A percentile compares a stretch with the other conserved stretches of the same genome.
Evolutionary conservation across 2,329 filamentous ascomycete genomes (phyloP).

Genomic region (Emmonsia crescens): DNA sequence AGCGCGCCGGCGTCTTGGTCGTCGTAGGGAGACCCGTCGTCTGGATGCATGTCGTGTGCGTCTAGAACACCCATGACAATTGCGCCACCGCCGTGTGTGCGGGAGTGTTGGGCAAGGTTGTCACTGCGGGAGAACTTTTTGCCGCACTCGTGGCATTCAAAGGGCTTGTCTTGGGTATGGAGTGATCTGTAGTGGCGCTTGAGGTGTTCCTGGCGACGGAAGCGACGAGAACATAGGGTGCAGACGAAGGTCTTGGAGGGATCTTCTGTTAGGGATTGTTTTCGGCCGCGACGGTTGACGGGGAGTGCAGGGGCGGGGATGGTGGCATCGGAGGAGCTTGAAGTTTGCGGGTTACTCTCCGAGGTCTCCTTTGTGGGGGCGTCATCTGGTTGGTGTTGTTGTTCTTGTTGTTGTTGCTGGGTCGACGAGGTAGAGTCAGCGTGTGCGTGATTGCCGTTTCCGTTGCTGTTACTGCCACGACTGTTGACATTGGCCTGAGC

Average conservation of each 20-base stretch:
- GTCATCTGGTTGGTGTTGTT: constrained; percentile 21
- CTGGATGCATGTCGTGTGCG: constrained; percentile 46
- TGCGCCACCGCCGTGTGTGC: constrained; percentile 82
- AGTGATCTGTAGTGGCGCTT: constrained; percentile 98
- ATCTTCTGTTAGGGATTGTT: constrained; percentile 96
- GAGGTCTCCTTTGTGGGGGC: constrained; percentile 10
- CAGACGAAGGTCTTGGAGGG: constrained; percentile 98
- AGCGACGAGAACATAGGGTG: constrained; percentile 89
- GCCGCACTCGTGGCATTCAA: constrained; percentile 92
- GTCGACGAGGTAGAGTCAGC: constrained; percentile 27
- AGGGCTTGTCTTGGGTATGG: constrained; percentile 97
- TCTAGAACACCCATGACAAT: constrained; percentile 86
- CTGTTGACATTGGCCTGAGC: constrained; percentile 22
- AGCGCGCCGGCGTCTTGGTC: constrained; percentile 55
- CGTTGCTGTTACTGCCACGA: constrained; percentile 24
- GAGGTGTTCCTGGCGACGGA: constrained; percentile 94
- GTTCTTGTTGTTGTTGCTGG: constrained; percentile 17
- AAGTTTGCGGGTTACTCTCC: constrained; percentile 37
- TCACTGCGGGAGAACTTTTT: constrained; percentile 99
- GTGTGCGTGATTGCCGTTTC: constrained; percentile 33
- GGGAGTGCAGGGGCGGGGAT: constrained; percentile 33
- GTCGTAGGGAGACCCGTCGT: constrained; percentile 33
- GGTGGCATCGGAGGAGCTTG: constrained; percentile 32
- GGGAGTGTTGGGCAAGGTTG: constrained; percentile 90
- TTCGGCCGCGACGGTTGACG: constrained; percentile 84